phyloP scores from a whole-genome alignment of 2,329 filamentous ascomycete genomes.

The Daldinia sp. region DNA sequence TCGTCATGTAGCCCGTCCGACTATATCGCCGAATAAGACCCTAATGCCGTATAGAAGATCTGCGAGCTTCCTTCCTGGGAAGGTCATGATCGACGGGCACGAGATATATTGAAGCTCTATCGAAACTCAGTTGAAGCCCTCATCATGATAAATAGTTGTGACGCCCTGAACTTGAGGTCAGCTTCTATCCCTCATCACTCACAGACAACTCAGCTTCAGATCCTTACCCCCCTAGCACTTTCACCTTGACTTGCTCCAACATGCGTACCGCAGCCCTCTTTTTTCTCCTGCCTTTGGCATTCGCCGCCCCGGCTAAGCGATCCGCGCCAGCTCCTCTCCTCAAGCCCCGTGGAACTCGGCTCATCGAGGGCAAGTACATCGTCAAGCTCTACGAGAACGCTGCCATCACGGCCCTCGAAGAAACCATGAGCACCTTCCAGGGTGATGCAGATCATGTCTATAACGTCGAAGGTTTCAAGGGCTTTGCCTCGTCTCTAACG shows the following conservation, averaged over 20 bases:
- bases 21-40: slow-evolving; percentile 38
- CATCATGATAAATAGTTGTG: slow-evolving; percentile 41
- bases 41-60: slow-evolving; percentile 28
- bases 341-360: slow-evolving; percentile 40
- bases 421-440: slow-evolving; percentile 41
- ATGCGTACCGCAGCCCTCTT: slow-evolving; percentile 42
- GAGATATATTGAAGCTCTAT: slow-evolving; percentile 26
- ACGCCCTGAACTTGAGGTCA: slow-evolving; percentile 27
- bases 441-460: slow-evolving; percentile 47
- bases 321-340: slow-evolving; percentile 45
- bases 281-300: slow-evolving; percentile 42
- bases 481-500: slow-evolving; percentile 55
- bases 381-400: slow-evolving; percentile 54
- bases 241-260: slow-evolving; percentile 30
- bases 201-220: slow-evolving; percentile 14
- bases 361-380: slow-evolving; percentile 54
- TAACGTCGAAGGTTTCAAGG: slow-evolving; percentile 49
- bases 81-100: slow-evolving; percentile 24
- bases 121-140: slow-evolving; percentile 16
- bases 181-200: slow-evolving; percentile 26
- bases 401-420: slow-evolving; percentile 44
- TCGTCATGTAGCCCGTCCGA: slow-evolving; percentile 34
- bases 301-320: slow-evolving; percentile 46
- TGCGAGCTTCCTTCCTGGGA: slow-evolving; percentile 29
- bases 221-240: slow-evolving; percentile 5